Evolutionary conservation across 306 rosid species (phyloP), one percentile per base, ranked within the genome.

Genomic region (Cyamopsis tetragonoloba): DNA sequence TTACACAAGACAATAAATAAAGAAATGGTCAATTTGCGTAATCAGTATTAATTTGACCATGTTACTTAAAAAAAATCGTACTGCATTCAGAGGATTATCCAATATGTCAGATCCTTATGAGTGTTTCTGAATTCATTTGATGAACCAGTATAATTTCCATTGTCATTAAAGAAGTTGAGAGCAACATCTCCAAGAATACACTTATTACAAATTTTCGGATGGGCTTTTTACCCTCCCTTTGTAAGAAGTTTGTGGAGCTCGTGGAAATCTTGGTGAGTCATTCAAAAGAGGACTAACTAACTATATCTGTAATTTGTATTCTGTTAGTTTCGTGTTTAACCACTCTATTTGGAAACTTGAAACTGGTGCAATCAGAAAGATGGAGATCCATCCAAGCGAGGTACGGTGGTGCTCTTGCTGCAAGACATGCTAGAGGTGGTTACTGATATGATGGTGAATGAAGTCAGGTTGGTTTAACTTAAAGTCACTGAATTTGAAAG

Each of bases 351-450:
- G 68, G 34, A 79, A 78, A 55, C 62, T 65, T 26, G 34, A 79
- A 78, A 55, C 62, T 65, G 22, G 41, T 44, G 6, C 74, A 32
- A 77, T 81, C 68, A 88, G 99, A 90, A 75, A 86, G 79, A 62
- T 12, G 83, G 84, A 34, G 90, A 88, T 65, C 78, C 83, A 42
- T 78, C 88, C 73, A 88, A 90, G 81, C 81, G 50, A 71, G 86
- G 80, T 30, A 67, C 76, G 5, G 95, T 90, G 68, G 96, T 86
- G 72, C 75, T 93, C 55, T 74, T 88, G 86, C 86, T 90, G 77
- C 97, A 88, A 75, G 97, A 93, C 79, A 93, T 93, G 95, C 60
- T 90, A 68, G 99, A 93, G 85, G 99, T 93, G 78, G 96, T 93
- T 55, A 90, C 90, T 50, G 99, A 93, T 78, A 88, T 93, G 96